Conservation (phyloP, 257 asterid species). For the Thymus mandschuricus region DNA sequence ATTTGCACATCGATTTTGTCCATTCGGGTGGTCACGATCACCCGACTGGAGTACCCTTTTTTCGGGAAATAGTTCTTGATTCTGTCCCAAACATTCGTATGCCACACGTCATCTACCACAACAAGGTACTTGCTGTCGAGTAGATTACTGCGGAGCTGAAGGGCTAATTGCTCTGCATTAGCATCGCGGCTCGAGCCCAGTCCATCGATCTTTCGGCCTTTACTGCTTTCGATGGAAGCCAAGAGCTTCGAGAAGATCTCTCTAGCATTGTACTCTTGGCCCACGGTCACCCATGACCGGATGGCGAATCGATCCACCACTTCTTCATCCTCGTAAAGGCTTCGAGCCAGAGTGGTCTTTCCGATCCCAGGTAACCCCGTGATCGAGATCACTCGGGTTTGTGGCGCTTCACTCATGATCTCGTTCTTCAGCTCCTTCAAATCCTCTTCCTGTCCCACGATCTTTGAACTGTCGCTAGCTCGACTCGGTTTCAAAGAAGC, state of each 20-base stretch:
- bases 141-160: neutral
- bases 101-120: slow-evolving; percentile 39
- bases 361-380: slow-evolving; percentile 33
- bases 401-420: neutral
- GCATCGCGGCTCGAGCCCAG: neutral
- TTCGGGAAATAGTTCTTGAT: slow-evolving; percentile 2
- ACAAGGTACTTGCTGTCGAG: slow-evolving; percentile 20
- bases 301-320: neutral
- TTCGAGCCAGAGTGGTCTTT: slow-evolving; percentile 34
- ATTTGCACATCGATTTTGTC: neutral
- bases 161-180: neutral
- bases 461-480: neutral
- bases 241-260: slow-evolving; percentile 21
- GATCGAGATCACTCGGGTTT: slow-evolving; percentile 7
- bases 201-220: neutral
- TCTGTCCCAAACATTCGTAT: slow-evolving; percentile 10
- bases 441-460: slow-evolving; percentile 29
- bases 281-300: slow-evolving; percentile 26
- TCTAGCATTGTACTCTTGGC: neutral
- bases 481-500: neutral
- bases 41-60: slow-evolving; percentile 23
- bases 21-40: slow-evolving; percentile 26
- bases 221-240: neutral
- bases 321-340: slow-evolving; percentile 1
- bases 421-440: neutral